A percentile compares a stretch with the other conserved stretches of the same genome.
phyloP scores from a whole-genome alignment of 106 monocot species.

The Agapanthus africanus region DNA sequence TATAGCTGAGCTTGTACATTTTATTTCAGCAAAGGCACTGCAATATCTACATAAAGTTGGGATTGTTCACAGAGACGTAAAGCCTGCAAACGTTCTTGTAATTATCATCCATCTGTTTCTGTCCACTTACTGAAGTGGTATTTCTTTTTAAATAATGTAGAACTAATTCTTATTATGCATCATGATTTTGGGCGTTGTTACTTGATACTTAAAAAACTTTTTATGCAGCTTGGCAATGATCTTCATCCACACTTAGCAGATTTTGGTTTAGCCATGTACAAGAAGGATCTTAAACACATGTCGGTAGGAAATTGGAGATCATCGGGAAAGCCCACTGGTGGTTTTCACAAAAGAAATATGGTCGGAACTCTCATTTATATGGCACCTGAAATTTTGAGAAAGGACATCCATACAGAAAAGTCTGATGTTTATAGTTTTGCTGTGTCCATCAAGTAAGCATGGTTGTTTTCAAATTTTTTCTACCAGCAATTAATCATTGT shows the following conservation, averaged over 20 bases:
- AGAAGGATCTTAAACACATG: slow-evolving; percentile 61
- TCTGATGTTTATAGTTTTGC: slow-evolving; percentile 97
- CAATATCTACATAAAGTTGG: too few relatives aligned
- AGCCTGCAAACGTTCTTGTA: slow-evolving; percentile 95
- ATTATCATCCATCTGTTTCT: slow-evolving; percentile 7
- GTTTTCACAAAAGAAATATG: slow-evolving; percentile 95
- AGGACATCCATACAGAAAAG: slow-evolving; percentile 88
- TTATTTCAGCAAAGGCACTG: too few relatives aligned
- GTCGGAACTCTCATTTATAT: slow-evolving; percentile 97
- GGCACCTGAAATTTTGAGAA: slow-evolving; percentile 94
- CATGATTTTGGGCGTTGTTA: background rate
- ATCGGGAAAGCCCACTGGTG: slow-evolving; percentile 91
- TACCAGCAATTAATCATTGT: too few relatives aligned
- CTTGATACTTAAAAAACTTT: slow-evolving; percentile 1
- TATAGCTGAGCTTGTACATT: too few relatives aligned
- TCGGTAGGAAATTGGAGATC: slow-evolving; percentile 79
- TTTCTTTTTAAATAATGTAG: background rate
- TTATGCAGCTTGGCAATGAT: slow-evolving; percentile 60
- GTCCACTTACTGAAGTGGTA: background rate
- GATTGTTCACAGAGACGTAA: slow-evolving; percentile 84
- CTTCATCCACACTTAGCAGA: slow-evolving; percentile 80
- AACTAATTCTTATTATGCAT: background rate
- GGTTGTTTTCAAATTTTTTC: too few relatives aligned
- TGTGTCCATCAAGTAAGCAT: slow-evolving; percentile 79
- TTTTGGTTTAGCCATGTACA: slow-evolving; percentile 82